These are phyloP conservation scores for Grosmannia huntii DNA, from an alignment of 2,329 filamentous ascomycete genomes.

Conservation along the genomic window DNA sequence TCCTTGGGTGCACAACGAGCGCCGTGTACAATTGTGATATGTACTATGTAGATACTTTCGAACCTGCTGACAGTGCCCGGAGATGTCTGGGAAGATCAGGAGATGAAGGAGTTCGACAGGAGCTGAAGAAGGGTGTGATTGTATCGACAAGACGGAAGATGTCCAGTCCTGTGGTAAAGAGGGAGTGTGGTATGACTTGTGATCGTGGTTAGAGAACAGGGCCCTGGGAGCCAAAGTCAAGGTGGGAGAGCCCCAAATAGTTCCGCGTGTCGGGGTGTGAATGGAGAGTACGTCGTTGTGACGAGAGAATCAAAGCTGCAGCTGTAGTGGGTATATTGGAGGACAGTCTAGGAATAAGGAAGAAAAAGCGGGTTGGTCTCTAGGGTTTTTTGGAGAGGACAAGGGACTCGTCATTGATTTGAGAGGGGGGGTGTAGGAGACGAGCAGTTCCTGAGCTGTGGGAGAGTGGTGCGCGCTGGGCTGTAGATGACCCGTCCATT, in stretches of 20 bases:
- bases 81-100: too few relatives aligned
- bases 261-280: too few relatives aligned
- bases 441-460: not conserved
- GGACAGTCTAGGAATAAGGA: not conserved
- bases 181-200: too few relatives aligned
- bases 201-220: too few relatives aligned
- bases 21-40: not conserved
- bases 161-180: too few relatives aligned
- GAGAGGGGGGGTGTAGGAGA: not conserved
- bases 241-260: too few relatives aligned
- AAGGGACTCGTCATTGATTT: not conserved
- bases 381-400: not conserved
- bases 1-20: not conserved
- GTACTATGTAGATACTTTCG: too few relatives aligned
- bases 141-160: too few relatives aligned
- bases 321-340: not conserved
- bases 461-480: not conserved
- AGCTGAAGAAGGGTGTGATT: too few relatives aligned
- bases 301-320: not conserved
- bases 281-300: not conserved
- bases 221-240: too few relatives aligned
- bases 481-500: not conserved
- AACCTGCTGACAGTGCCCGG: too few relatives aligned
- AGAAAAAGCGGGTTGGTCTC: not conserved
- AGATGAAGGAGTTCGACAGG: too few relatives aligned